A percentile compares a stretch with the other conserved stretches of the same genome.
Conservation (phyloP, 768 basidiomycete genomes). For the Gautieria morchelliformis region DNA sequence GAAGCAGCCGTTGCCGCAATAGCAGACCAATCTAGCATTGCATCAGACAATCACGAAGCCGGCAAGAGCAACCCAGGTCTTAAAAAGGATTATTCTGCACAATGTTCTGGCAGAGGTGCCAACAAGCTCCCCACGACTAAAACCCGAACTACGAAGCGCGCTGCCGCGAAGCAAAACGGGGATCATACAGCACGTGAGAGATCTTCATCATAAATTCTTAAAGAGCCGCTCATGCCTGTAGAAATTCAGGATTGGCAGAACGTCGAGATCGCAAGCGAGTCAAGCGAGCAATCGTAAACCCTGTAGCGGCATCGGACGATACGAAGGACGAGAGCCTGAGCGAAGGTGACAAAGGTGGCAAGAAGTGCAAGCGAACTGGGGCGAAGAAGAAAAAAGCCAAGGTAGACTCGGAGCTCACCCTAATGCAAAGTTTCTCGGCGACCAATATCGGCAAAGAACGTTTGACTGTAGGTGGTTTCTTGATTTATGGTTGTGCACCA, state of each 20-base stretch:
- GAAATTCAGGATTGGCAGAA: slow-evolving; percentile 45
- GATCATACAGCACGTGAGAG: slow-evolving; percentile 30
- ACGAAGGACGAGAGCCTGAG: slow-evolving; percentile 6
- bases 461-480: slow-evolving; percentile 39
- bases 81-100: background rate
- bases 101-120: too few species aligned
- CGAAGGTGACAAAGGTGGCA: slow-evolving; percentile 3
- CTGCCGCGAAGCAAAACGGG: slow-evolving; percentile 16
- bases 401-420: slow-evolving; percentile 40
- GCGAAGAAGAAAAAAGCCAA: slow-evolving; percentile 21
- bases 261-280: slow-evolving; percentile 54
- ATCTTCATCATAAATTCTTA: background rate
- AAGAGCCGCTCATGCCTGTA: background rate
- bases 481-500: background rate
- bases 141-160: background rate
- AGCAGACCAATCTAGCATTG: background rate
- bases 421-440: slow-evolving; percentile 61
- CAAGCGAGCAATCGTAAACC: slow-evolving; percentile 38
- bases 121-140: background rate
- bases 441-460: slow-evolving; percentile 53
- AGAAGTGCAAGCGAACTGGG: background rate
- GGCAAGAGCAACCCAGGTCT: background rate
- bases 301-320: background rate
- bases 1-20: background rate
- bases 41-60: background rate